These are phyloP conservation scores for Ilyonectria destructans DNA, from an alignment of 2,329 filamentous ascomycete species.

Conservation along the genomic window DNA sequence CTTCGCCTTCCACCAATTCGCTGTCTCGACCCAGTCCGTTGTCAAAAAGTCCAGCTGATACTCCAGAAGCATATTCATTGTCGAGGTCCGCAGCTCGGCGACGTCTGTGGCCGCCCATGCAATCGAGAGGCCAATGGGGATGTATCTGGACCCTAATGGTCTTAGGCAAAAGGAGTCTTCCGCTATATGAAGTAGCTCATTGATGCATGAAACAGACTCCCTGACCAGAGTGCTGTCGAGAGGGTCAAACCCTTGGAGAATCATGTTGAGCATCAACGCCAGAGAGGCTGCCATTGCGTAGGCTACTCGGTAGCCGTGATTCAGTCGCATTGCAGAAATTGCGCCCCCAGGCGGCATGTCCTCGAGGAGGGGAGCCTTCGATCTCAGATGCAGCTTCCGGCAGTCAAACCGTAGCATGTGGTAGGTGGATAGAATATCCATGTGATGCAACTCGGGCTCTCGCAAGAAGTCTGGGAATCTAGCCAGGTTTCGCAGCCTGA, in stretches of 20 bases:
- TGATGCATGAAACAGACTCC: slow-evolving; percentile 38
- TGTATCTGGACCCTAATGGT: slow-evolving; percentile 50
- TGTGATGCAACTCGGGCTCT: slow-evolving; percentile 36
- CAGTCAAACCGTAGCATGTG: slow-evolving; percentile 38
- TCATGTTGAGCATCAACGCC: slow-evolving; percentile 44
- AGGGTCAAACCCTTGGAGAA: slow-evolving; percentile 43
- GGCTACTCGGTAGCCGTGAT: slow-evolving; percentile 30
- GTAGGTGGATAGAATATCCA: slow-evolving; percentile 39
- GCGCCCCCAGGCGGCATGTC: slow-evolving; percentile 11
- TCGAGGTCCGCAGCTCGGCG: slow-evolving; percentile 17
- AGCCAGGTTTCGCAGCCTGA: slow-evolving; percentile 33
- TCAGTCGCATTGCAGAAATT: slow-evolving; percentile 7
- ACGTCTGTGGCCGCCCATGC: slow-evolving; percentile 53
- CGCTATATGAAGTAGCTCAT: slow-evolving; percentile 47
- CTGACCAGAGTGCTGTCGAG: slow-evolving; percentile 29
- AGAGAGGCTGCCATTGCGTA: slow-evolving; percentile 42
- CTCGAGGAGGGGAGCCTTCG: not conserved
- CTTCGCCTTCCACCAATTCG: slow-evolving; percentile 28
- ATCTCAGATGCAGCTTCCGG: slow-evolving; percentile 11
- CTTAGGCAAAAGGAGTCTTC: slow-evolving; percentile 39
- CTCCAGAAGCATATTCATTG: slow-evolving; percentile 33
- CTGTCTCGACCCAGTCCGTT: slow-evolving; percentile 31
- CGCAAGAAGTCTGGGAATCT: slow-evolving; percentile 41
- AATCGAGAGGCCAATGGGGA: slow-evolving; percentile 46
- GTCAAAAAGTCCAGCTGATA: slow-evolving; percentile 41